phyloP scores from a whole-genome alignment of 371 early-diverging fungal species.

The Thermomucor indicae-seudaticae region DNA sequence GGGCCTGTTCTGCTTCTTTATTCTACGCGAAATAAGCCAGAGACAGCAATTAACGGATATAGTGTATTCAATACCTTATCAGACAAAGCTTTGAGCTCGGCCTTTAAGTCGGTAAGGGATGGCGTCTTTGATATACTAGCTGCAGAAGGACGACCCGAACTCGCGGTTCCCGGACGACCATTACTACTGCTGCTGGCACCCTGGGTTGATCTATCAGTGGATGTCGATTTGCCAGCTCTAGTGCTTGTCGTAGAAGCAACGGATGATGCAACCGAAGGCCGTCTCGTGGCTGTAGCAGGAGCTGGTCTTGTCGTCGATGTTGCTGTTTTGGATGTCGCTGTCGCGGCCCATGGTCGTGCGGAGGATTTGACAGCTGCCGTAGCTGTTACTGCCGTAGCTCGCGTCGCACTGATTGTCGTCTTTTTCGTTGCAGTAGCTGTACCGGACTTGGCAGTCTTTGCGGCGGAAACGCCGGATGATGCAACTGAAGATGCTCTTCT shows the following conservation, averaged over 20 bases:
- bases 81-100: conserved; percentile 5
- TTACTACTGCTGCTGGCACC: no score
- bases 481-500: neutral
- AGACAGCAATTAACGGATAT: neutral
- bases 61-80: conserved; percentile 1
- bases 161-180: no score
- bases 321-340: neutral
- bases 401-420: neutral
- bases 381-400: neutral
- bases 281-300: neutral
- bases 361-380: neutral
- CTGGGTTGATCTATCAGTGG: no score
- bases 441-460: neutral
- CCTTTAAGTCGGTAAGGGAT: neutral
- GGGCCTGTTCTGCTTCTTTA: neutral
- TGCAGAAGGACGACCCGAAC: no score
- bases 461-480: neutral
- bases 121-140: no score
- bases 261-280: no score
- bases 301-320: neutral
- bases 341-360: neutral
- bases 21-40: neutral
- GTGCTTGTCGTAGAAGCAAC: no score
- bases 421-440: neutral
- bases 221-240: no score